Evolutionary conservation across 768 basidiomycete genomes (phyloP), one percentile per base, ranked within the genome.

Genomic region (Suillus subluteus): DNA sequence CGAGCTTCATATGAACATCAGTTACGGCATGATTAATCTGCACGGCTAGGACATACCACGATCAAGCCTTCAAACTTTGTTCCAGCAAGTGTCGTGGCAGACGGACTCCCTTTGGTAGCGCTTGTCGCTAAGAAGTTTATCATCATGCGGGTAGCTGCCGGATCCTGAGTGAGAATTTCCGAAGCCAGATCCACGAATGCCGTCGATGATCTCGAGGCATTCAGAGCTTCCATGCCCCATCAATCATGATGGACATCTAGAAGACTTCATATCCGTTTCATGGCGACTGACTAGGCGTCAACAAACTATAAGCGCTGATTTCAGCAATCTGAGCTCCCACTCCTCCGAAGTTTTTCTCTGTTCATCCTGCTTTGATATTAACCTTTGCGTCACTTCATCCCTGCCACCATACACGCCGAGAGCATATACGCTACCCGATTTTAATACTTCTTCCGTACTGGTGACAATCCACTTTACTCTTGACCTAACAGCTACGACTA

Each of bases 241-340:
- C 59, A 61, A 61, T 43, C 59, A 61, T 41, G 41, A 43, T 43
- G 41, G 30, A 61, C 6, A 61, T 61, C 11, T 32, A 61, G 59
- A 61, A 61, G 26, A 11, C 18, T 43, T 61, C 18, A 61, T 61
- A 61, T 44, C 41, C 59, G 59, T 40, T 43, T 43, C 58, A 61
- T 61, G 23, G 26, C 21, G 26, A 61, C 58, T 43, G 32, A 56
- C 58, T 59, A 21, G 38, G 18, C 41, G 26, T 40, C 58, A 61
- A 61, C 40, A 26, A 30, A 61, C 18, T 35, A 35, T 55, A 55
- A 56, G 55, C 55, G 55, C 55, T 61, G 8, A 61, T 30, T 41
- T 61, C 58, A 41, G 58, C 18, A n/a, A 59, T 41, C 16, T 30
- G 26, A 41, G 16, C 58, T 30, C 40, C 26, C 23, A 16, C 16